These are phyloP conservation scores for Phoma sp. DNA, from an alignment of 2,329 filamentous ascomycete genomes.

Conservation along the genomic window DNA sequence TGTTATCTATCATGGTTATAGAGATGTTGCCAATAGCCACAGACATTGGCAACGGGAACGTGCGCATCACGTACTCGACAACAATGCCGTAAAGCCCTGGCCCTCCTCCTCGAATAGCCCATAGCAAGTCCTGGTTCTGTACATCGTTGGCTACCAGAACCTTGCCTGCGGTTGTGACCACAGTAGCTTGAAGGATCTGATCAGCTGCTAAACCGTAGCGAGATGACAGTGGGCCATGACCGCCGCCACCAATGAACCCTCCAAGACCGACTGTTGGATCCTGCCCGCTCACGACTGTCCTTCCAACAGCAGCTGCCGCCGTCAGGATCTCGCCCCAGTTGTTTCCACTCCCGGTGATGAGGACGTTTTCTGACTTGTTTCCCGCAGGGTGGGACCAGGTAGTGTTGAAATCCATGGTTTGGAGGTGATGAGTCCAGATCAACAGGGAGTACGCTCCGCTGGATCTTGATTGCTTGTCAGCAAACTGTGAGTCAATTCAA, in stretches of 20 bases:
- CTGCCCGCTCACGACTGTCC: constrained; percentile 13
- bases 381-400: constrained; percentile 4
- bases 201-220: constrained; percentile 42
- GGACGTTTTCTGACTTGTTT: constrained; percentile 18
- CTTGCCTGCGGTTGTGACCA: constrained; percentile 18
- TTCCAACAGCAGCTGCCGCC: neutral
- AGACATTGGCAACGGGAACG: constrained; percentile 22
- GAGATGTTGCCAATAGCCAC: constrained; percentile 14
- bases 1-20: constrained; percentile 8
- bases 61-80: constrained; percentile 21
- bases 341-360: constrained; percentile 28
- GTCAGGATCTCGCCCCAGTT: constrained; percentile 17
- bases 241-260: constrained; percentile 54
- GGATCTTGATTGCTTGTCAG: constrained; percentile 9
- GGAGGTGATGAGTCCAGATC: constrained; percentile 32
- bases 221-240: constrained; percentile 59
- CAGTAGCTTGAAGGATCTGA: constrained; percentile 21
- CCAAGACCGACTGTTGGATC: constrained; percentile 55
- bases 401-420: constrained; percentile 9
- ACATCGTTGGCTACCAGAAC: constrained; percentile 18
- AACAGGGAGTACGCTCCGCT: constrained; percentile 25
- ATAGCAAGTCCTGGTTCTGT: constrained; percentile 26
- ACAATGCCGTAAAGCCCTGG: constrained; percentile 25
- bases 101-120: constrained; percentile 23
- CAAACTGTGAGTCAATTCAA: too few species aligned